These are phyloP conservation scores for Ophiostoma himal-ulmi DNA, from an alignment of 2,329 filamentous ascomycete genomes.

Conservation along the genomic window DNA sequence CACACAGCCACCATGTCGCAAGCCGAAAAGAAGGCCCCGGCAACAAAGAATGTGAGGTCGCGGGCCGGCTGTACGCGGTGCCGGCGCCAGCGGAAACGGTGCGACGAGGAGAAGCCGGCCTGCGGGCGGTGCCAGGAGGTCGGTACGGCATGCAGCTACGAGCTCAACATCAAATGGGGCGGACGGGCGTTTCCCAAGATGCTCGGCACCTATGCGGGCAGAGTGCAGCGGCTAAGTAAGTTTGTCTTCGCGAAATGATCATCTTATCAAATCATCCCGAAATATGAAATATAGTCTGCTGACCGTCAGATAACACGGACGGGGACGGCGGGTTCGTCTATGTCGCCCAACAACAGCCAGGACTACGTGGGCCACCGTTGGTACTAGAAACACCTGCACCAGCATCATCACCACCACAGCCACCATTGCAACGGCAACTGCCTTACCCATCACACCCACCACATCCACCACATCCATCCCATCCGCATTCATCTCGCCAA, in stretches of 20 bases:
- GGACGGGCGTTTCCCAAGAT: conserved; percentile 21
- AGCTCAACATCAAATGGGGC: conserved; percentile 24
- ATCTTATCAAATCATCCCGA: not conserved
- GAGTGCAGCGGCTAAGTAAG: conserved; percentile 19
- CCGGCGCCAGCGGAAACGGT: conserved; percentile 28
- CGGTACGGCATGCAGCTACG: conserved; percentile 38
- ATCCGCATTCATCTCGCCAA: not conserved
- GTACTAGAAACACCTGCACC: not conserved
- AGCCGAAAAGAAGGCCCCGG: not conserved
- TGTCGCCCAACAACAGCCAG: conserved; percentile 5
- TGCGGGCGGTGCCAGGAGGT: conserved; percentile 47
- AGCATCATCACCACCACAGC: not conserved
- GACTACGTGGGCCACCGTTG: not conserved
- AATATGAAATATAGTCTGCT: not conserved
- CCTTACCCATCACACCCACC: not conserved
- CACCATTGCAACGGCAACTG: not conserved
- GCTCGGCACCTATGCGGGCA: conserved; percentile 19
- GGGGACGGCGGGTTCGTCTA: conserved; percentile 16
- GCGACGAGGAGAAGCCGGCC: conserved; percentile 46
- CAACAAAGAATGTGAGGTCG: not conserved
- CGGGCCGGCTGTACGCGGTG: conserved; percentile 21
- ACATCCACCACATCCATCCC: not conserved
- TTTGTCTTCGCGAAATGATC: not conserved
- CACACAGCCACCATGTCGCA: not conserved
- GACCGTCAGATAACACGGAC: not conserved